These are phyloP conservation scores for Lecanicillium sp. DNA, from an alignment of 2,329 filamentous ascomycete species.

Conservation along the genomic window DNA sequence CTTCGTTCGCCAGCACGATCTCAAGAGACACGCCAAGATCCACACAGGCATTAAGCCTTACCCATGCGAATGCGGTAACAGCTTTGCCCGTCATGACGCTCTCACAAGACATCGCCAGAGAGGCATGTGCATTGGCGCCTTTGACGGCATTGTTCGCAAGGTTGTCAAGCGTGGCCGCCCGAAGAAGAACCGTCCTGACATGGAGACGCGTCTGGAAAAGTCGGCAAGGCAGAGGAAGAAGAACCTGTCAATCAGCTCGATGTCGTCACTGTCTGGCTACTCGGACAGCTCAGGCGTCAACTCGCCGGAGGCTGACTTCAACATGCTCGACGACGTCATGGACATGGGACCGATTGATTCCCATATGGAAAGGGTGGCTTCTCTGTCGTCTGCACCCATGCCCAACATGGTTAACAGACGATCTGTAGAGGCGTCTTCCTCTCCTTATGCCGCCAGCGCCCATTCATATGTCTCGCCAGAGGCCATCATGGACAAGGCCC, in stretches of 20 bases:
- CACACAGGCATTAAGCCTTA: conserved; percentile 95
- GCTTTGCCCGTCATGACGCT: conserved; percentile 91
- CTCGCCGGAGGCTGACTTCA: conserved; percentile 43
- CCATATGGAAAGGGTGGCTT: conserved; percentile 20
- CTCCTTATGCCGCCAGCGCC: conserved; percentile 30
- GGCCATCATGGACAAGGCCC: conserved; percentile 32
- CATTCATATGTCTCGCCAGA: conserved; percentile 41
- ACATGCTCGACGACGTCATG: conserved; percentile 41
- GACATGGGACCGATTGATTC: conserved; percentile 27
- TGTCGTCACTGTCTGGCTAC: conserved; percentile 46
- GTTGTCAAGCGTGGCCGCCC: conserved; percentile 56
- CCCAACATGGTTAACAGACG: conserved; percentile 22
- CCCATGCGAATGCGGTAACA: conserved; percentile 87
- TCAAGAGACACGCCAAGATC: conserved; percentile 96
- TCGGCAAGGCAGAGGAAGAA: conserved; percentile 49
- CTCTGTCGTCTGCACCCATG: conserved; percentile 40
- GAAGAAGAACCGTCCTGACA: conserved; percentile 52
- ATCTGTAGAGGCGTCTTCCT: conserved; percentile 20
- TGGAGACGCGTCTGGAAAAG: conserved; percentile 50
- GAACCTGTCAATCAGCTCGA: conserved; percentile 39
- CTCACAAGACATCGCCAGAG: conserved; percentile 89
- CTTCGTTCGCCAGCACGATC: conserved; percentile 93
- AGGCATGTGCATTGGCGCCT: conserved; percentile 93
- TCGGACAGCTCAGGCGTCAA: conserved; percentile 48
- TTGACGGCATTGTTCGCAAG: conserved; percentile 65